Evolutionary conservation across 176 grass and related monocot genomes (phyloP), one percentile per base, ranked within the genome.

Genomic region (Chrysopogon serrulatus): DNA sequence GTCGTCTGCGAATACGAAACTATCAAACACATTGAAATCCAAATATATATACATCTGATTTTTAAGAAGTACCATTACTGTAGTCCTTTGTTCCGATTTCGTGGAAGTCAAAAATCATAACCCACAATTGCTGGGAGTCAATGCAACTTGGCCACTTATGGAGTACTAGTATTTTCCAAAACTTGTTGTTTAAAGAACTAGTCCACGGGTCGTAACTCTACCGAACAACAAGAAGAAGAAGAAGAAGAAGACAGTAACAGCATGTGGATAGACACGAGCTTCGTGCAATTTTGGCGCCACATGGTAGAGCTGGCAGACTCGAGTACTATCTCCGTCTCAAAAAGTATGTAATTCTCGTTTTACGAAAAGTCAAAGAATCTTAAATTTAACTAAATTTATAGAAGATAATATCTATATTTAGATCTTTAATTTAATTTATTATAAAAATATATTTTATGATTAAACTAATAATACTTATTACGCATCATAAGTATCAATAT

Each of bases 121-220:
- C 40, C 31, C 40, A 30, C 15, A n/a, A 24, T 30, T 62, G 5
- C 45, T n/a, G n/a, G n/a, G n/a, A n/a, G n/a, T n/a, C n/a, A n/a
- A 39, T 11, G 37, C 19, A 51, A 44, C 13, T 70, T 49, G 43
- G 42, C 42, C 42, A 26, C 56, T 4, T 5, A 7, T 59, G 56
- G 56, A 27, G n/a, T n/a, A n/a, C n/a, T n/a, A 27, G n/a, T 37
- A 6, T 70, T 65, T 30, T 64, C 77, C 77, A 81, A 70, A 81
- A 6, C 18, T 78, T 48, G n/a, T 78, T 48, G 19, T 84, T 80
- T 60, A 59, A 78, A 54, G 62, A 76, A 61, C 35, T 21, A 72
- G 82, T 76, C 87, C 68, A 61, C 76, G 45, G 28, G 17, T 51
- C 21, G 36, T 12, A 30, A 72, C 23, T 28, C 44, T 1, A 9